phyloP scores from a whole-genome alignment of 176 grass and related monocot species.

The Juncus effusus region DNA sequence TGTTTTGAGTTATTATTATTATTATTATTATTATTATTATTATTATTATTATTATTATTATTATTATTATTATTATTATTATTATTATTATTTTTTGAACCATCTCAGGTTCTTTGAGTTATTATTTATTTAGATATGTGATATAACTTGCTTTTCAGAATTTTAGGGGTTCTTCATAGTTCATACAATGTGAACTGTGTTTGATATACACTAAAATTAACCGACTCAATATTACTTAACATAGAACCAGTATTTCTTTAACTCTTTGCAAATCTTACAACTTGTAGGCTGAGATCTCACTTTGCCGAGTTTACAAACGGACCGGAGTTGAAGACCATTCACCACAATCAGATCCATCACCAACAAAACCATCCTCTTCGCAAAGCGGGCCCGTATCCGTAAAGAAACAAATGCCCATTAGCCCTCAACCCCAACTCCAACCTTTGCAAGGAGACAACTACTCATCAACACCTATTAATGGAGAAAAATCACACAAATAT shows the following conservation, averaged over 20 bases:
- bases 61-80: too few species aligned
- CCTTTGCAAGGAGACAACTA: slow-evolving; percentile 49
- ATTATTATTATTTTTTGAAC: too few species aligned
- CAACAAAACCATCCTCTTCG: slow-evolving; percentile 34
- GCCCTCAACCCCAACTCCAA: slow-evolving; percentile 40
- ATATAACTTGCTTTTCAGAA: too few species aligned
- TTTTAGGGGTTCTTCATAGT: too few species aligned
- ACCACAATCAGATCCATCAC: not conserved
- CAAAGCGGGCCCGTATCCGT: slow-evolving; percentile 11
- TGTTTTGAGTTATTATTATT: too few species aligned
- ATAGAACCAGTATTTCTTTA: not conserved
- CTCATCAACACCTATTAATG: slow-evolving; percentile 25
- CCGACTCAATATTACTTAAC: too few species aligned
- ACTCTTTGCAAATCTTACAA: slow-evolving; percentile 4
- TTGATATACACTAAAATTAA: too few species aligned
- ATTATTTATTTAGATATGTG: too few species aligned
- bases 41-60: too few species aligned
- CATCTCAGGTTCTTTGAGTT: too few species aligned
- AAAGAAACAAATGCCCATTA: slow-evolving; percentile 40
- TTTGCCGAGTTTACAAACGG: slow-evolving; percentile 92
- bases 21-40: too few species aligned
- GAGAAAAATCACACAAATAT: slow-evolving; percentile 15
- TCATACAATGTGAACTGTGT: too few species aligned
- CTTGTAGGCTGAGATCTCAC: slow-evolving; percentile 77
- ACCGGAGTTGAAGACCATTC: slow-evolving; percentile 70